A percentile compares a stretch with the other conserved stretches of the same genome.
phyloP scores from a whole-genome alignment of 257 asterid species.

The Handroanthus guayacan region DNA sequence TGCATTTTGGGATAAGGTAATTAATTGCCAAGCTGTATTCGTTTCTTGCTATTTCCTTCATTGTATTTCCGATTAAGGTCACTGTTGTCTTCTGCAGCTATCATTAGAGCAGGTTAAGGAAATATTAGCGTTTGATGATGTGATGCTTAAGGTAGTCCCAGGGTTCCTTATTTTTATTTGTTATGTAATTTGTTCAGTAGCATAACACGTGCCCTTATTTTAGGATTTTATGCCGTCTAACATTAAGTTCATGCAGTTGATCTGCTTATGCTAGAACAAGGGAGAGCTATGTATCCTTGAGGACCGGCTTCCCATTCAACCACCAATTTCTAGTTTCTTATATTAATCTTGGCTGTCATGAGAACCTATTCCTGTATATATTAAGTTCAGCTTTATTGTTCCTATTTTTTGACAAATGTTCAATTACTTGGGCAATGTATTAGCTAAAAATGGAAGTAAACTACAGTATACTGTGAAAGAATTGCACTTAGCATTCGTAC shows the following conservation, averaged over 20 bases:
- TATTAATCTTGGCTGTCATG: background rate
- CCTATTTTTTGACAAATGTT: background rate
- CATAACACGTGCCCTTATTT: constrained; percentile 16
- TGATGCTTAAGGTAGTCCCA: constrained; percentile 69
- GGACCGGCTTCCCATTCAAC: background rate
- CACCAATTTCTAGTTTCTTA: constrained; percentile 31
- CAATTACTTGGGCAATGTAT: constrained; percentile 26
- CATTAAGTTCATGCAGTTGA: constrained; percentile 17
- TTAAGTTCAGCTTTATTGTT: constrained; percentile 4
- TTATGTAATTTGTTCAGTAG: constrained; percentile 20
- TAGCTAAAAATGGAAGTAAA: constrained; percentile 16
- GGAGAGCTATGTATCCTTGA: constrained; percentile 5
- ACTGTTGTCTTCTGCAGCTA: constrained; percentile 60
- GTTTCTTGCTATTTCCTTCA: constrained; percentile 31
- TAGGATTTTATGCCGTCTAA: constrained; percentile 19
- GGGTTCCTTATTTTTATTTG: constrained; percentile 18
- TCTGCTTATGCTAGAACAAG: constrained; percentile 18
- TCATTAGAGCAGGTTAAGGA: constrained; percentile 76
- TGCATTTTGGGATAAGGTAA: constrained; percentile 95
- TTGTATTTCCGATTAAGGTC: constrained; percentile 32
- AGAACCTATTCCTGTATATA: background rate
- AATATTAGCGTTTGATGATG: constrained; percentile 62
- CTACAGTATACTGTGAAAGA: constrained; percentile 24
- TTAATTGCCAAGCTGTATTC: constrained; percentile 29
- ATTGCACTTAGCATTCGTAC: constrained; percentile 10